Evolutionary conservation across 2,329 filamentous ascomycete species (phyloP).

Genomic region (Fusarium dlaminii): DNA sequence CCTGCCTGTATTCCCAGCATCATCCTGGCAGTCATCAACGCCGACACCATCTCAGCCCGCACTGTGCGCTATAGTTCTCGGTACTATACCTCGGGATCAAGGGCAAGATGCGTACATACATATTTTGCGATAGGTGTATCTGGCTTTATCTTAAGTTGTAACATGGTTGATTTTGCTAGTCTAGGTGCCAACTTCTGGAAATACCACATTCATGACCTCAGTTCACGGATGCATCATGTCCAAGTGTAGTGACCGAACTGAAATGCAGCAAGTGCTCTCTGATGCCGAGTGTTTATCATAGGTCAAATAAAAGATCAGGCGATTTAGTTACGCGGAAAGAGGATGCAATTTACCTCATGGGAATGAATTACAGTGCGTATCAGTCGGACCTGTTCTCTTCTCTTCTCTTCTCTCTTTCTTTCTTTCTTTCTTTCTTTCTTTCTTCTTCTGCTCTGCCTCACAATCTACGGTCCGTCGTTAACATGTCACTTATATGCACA

Average conservation of each 20-base stretch:
- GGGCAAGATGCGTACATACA: not conserved
- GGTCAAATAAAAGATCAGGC: not conserved
- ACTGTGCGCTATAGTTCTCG: constrained; percentile 5
- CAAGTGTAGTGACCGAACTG: not conserved
- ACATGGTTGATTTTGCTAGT: not conserved
- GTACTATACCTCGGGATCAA: not conserved
- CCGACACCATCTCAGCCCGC: not conserved
- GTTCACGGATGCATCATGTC: not conserved
- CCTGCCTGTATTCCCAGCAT: constrained; percentile 12
- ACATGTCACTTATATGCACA: constrained; percentile 27
- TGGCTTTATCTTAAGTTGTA: not conserved
- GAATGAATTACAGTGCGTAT: not conserved
- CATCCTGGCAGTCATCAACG: constrained; percentile 14
- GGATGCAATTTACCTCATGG: not conserved
- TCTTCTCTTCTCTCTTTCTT: constrained; percentile 5
- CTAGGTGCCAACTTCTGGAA: not conserved
- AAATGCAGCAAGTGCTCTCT: not conserved
- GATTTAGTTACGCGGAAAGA: not conserved
- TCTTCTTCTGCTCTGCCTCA: not conserved
- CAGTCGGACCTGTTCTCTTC: not conserved
- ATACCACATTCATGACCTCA: not conserved
- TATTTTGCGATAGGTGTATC: not conserved
- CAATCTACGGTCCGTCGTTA: constrained; percentile 9
- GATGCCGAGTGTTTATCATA: not conserved
- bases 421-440: constrained; percentile 4